phyloP scores from a whole-genome alignment of 352 stramenopile species.

The Phytophthora pisi region DNA sequence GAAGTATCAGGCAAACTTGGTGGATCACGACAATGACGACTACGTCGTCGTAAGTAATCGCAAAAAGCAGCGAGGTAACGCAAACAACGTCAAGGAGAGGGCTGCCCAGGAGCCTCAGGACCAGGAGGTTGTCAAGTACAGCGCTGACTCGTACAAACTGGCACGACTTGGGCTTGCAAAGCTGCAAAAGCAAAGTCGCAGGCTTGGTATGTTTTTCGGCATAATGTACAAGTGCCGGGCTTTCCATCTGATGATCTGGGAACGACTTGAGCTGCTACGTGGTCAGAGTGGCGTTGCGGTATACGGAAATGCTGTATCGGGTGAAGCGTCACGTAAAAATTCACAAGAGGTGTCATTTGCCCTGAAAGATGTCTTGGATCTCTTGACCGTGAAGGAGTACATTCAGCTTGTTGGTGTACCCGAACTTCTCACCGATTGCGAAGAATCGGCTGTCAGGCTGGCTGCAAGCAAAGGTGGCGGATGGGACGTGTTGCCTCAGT shows the following conservation, averaged over 20 bases:
- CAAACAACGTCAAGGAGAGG: conserved; percentile 27
- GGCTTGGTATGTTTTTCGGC: conserved; percentile 76
- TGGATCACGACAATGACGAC: conserved; percentile 59
- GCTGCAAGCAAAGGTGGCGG: conserved; percentile 47
- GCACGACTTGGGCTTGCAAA: conserved; percentile 61
- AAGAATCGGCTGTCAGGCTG: conserved; percentile 63
- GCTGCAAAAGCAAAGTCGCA: conserved; percentile 72
- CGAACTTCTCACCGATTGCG: conserved; percentile 62
- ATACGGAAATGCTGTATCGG: background rate
- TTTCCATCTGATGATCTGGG: conserved; percentile 74
- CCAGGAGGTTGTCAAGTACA: conserved; percentile 74
- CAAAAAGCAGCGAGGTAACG: conserved; percentile 29
- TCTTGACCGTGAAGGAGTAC: conserved; percentile 71
- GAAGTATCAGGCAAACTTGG: conserved; percentile 62
- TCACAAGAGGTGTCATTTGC: conserved; percentile 51
- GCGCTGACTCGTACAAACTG: conserved; percentile 64
- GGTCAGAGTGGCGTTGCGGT: conserved; percentile 9
- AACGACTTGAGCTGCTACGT: conserved; percentile 41
- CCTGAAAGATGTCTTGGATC: conserved; percentile 73
- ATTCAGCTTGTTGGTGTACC: conserved; percentile 73
- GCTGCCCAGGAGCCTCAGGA: conserved; percentile 11
- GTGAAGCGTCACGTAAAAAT: background rate
- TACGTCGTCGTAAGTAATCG: conserved; percentile 71
- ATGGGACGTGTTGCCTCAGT: conserved; percentile 53
- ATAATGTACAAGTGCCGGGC: conserved; percentile 70